Base-by-base conservation (phyloP, 2,329 filamentous ascomycete species). In the Didymella sp. region DNA sequence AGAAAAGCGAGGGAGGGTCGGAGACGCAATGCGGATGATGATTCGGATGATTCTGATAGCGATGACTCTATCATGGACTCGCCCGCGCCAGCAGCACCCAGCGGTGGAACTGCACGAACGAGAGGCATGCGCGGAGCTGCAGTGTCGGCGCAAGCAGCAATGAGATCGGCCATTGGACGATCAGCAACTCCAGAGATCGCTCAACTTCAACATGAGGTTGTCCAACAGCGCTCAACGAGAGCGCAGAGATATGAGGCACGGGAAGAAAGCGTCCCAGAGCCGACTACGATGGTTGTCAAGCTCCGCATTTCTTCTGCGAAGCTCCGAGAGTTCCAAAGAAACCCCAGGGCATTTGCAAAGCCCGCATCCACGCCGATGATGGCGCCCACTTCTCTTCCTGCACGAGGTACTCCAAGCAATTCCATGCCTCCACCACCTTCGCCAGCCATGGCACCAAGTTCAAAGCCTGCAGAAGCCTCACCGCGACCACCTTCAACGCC, bases 41-140 rank as follows among this genome's bases (percentile, higher is more conserved):
- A 95, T 53, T 96, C 92, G 0, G 94, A 97, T 51, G 94, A 95
- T 1, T 91, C 94, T 45, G 92, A 96, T 25, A 96, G 91, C 72
- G 94, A 97, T 54, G 91, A 96, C 56, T 96, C 92, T 0, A 87
- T 84, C 1, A 87, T 89, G 17, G 93, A 96, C 58, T 96, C 93
- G n/a, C 92, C 92, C 2, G 90, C 89, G 35, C 79, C 79, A 33
- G 87, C 89, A 6, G 86, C 90, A 61, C 79, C 92, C 42, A 82
- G 86, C 31, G 81, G 81, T 63, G 92, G 91, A 42, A 96, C 93
- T 1, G 89, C 92, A 33, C 86, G 94, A 61, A 96, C 92, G 8
- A 86, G 94, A 73, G 89, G 89, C 45, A 92, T 97, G 85, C 88
- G 94, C 54, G 92, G 92, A 50, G 94, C 94, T 15, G 94, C 94